Evolutionary conservation across 768 basidiomycete genomes (phyloP), one percentile per base, ranked within the genome.

Genomic region (Tylopilus felleus): DNA sequence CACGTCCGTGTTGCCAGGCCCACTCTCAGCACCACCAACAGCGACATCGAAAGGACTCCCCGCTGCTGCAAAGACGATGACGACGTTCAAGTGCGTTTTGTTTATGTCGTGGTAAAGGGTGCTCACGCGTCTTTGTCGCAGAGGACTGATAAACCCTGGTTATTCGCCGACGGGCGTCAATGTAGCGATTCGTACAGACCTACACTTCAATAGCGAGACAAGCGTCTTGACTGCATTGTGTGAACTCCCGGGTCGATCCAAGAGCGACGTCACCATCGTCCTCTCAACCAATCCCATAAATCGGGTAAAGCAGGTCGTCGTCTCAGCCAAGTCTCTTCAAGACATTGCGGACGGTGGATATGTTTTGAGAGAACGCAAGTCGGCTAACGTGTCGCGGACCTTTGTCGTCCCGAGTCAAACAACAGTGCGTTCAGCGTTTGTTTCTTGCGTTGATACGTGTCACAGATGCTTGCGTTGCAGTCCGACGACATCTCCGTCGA

Each of bases 211-310:
- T 64, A 60, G 65, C 35, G 73, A 75, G 31, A 79, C 76, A 47
- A 75, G 76, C 65, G 64, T 75, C 36, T 71, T 88, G 61, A 77
- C 76, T 53, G 83, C 81, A 48, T 75, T 82, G 71, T 78, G 88
- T 64, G 86, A 89, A 69, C 73, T 89, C 28, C 88, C 88, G 4
- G 88, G 88, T 40, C 73, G 88, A 65, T 78, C 77, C 63, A 79
- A 74, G 57, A 67, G 67, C 57, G 82, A 87, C 61, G 60, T 90
- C 49, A 77, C 70, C 55, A 74, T 89, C 70, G 77, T 75, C 47
- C 76, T 90, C 51, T 78, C 80, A 47, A 83, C 79, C 56, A 83
- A 82, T 64, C 66, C 75, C 52, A 80, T 81, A 73, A 88, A 82
- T 58, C 76, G 81, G 56, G 77, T 81, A 57, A 84, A 77, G 63